Conservation (phyloP, 169 alveolate genomes). For the Plasmodium fragile region DNA sequence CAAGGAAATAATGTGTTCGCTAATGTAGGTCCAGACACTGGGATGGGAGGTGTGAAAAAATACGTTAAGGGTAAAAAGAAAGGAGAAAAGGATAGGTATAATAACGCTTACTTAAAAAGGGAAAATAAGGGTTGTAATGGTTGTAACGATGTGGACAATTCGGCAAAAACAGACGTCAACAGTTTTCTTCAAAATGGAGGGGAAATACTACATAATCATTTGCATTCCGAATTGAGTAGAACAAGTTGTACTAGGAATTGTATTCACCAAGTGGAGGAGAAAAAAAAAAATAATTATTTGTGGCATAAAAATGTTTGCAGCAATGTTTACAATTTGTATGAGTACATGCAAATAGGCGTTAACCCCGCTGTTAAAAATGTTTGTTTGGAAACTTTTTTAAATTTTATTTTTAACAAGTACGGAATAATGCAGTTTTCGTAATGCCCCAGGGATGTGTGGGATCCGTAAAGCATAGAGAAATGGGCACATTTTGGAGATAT, state of each 20-base stretch:
- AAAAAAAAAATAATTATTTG: constrained; percentile 40
- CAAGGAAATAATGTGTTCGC: constrained; percentile 38
- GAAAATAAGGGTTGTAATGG: constrained; percentile 9
- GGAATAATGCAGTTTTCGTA: constrained; percentile 39
- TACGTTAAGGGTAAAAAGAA: background rate
- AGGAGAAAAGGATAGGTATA: constrained; percentile 35
- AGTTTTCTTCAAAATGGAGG: background rate
- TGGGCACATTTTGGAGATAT: background rate
- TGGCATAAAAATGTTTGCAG: constrained; percentile 76
- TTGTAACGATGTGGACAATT: background rate
- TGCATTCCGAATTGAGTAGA: constrained; percentile 25
- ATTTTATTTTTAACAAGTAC: constrained; percentile 62
- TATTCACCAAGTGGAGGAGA: background rate
- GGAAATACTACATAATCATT: background rate
- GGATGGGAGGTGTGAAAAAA: constrained; percentile 17
- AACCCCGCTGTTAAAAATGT: constrained; percentile 64
- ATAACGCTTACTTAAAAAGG: constrained; percentile 1
- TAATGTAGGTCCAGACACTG: background rate
- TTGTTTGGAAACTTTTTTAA: constrained; percentile 75
- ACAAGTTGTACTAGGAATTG: background rate
- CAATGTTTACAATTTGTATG: constrained; percentile 69
- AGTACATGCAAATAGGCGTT: constrained; percentile 65
- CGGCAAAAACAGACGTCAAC: background rate
- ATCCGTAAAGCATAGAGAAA: background rate
- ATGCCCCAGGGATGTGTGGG: background rate